These are phyloP conservation scores for Ophiostoma sp. DNA, from an alignment of 2,329 filamentous ascomycete species.

Conservation along the genomic window DNA sequence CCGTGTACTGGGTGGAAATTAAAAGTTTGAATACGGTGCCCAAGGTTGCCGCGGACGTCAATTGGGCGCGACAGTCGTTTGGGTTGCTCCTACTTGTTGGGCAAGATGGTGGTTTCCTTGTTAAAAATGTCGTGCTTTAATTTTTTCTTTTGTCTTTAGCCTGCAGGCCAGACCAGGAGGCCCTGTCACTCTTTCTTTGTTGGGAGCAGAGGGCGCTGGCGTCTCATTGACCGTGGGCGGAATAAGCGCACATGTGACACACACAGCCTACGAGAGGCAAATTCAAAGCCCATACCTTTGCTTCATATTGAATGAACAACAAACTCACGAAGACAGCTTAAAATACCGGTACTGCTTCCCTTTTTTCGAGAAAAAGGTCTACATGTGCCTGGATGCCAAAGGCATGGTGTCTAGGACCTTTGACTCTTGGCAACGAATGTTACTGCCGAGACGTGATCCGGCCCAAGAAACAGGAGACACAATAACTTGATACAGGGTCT, in stretches of 20 bases:
- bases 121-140: conserved; percentile 2
- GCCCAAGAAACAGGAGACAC: neutral
- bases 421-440: neutral
- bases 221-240: neutral
- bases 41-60: neutral
- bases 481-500: neutral
- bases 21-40: neutral
- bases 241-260: neutral
- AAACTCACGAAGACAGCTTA: too few relatives aligned
- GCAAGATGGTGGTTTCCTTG: neutral
- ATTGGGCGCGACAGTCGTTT: neutral
- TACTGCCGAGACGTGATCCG: neutral
- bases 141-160: conserved; percentile 1
- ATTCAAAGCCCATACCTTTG: neutral
- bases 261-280: neutral
- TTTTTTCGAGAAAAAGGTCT: neutral
- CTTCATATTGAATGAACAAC: neutral
- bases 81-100: neutral
- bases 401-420: neutral
- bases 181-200: neutral
- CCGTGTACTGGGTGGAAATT: neutral
- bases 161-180: neutral
- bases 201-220: neutral
- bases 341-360: neutral
- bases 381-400: neutral